Evolutionary conservation across 768 basidiomycete genomes (phyloP).

Genomic region (Phlebiopsis flavidoalba): DNA sequence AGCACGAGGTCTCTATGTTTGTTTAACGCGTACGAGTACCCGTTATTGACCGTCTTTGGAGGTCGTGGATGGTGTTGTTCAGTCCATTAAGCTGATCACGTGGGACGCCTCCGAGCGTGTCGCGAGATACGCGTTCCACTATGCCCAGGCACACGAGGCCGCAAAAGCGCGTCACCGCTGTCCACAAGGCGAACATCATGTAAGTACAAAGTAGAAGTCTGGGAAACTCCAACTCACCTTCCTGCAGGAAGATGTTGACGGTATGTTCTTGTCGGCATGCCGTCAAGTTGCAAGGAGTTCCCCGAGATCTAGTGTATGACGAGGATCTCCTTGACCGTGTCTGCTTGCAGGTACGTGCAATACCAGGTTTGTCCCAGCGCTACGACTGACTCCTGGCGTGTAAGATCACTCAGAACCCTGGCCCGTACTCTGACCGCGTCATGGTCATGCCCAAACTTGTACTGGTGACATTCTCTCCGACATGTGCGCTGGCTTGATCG

Average conservation of each 20-base stretch:
- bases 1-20: constrained; percentile 81
- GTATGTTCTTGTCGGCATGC: constrained; percentile 98
- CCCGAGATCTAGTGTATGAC: constrained; percentile 89
- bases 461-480: constrained; percentile 26
- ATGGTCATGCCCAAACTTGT: constrained; percentile 98
- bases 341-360: constrained; percentile 70
- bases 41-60: constrained; percentile 1
- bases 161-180: constrained; percentile 94
- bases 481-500: constrained; percentile 89
- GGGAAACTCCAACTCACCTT: neutral
- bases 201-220: constrained; percentile 21
- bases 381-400: constrained; percentile 23
- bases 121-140: constrained; percentile 97
- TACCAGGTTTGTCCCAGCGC: neutral
- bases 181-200: constrained; percentile 99
- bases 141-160: constrained; percentile 83
- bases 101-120: constrained; percentile 99
- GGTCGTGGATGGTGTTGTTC: constrained; percentile 92
- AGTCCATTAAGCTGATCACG: constrained; percentile 99
- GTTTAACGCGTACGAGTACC: neutral
- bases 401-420: constrained; percentile 87
- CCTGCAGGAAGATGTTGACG: constrained; percentile 90
- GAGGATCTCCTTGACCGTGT: constrained; percentile 97
- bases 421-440: constrained; percentile 90
- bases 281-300: constrained; percentile 95